Evolutionary conservation across 1,284 basidiomycete genomes (phyloP).

Genomic region (Leccinum griseonigrum): DNA sequence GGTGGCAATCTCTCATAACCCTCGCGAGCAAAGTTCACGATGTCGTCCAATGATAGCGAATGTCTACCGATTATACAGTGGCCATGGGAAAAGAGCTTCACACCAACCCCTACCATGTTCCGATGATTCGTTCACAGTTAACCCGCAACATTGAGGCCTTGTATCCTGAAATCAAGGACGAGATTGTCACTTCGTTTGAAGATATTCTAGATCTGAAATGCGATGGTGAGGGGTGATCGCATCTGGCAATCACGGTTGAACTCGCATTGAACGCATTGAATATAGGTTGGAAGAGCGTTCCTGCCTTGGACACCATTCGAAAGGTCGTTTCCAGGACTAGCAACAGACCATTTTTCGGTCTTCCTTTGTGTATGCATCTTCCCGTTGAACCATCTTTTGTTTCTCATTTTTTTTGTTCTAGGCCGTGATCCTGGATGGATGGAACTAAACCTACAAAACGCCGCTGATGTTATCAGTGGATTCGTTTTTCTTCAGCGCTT

Average conservation of each 20-base stretch:
- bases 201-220: slow-evolving; percentile 19
- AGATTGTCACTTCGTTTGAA: slow-evolving; percentile 30
- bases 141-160: slow-evolving; percentile 30
- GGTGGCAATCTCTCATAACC: neutral
- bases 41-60: neutral
- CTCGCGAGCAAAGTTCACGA: neutral
- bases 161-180: slow-evolving; percentile 33
- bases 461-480: neutral
- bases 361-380: neutral
- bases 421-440: neutral
- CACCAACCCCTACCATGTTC: slow-evolving; percentile 29
- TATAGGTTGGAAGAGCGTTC: neutral
- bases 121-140: slow-evolving; percentile 28
- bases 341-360: neutral
- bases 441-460: neutral
- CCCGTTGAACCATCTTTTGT: neutral
- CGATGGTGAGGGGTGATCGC: slow-evolving; percentile 12
- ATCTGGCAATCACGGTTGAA: neutral
- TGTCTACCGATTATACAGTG: neutral
- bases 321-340: neutral
- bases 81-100: neutral
- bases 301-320: neutral
- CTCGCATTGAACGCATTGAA: neutral
- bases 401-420: neutral
- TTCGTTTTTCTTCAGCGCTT: neutral